A percentile compares a stretch with the other conserved stretches of the same genome.
Conservation (phyloP, 768 basidiomycete genomes). For the Infundibulicybe gibba region DNA sequence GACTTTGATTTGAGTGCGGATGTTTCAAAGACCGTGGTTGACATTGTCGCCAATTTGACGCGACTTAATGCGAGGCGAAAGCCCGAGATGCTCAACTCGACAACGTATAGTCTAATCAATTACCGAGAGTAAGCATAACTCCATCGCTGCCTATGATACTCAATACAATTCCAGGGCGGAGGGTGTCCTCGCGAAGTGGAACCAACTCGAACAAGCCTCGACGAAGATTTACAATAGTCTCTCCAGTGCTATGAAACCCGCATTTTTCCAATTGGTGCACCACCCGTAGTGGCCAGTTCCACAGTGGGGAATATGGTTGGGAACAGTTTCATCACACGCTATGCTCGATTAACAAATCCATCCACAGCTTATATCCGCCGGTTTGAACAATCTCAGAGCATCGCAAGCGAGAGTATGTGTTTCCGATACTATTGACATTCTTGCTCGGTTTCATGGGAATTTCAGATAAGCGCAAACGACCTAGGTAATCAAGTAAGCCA, state of each 20-base stretch:
- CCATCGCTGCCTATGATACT: not conserved
- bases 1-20: constrained; percentile 50
- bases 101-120: constrained; percentile 60
- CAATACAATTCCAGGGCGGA: constrained; percentile 45
- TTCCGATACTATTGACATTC: not conserved
- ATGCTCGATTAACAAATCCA: not conserved
- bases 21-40: constrained; percentile 39
- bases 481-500: constrained; percentile 51
- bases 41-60: constrained; percentile 54
- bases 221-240: constrained; percentile 53
- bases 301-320: constrained; percentile 51
- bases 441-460: not conserved
- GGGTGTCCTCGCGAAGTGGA: constrained; percentile 47
- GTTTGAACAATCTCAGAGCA: constrained; percentile 56
- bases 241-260: constrained; percentile 39
- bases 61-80: constrained; percentile 58
- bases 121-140: constrained; percentile 58
- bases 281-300: constrained; percentile 56
- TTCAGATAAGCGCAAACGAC: constrained; percentile 50
- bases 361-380: constrained; percentile 46
- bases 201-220: constrained; percentile 41
- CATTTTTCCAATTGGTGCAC: constrained; percentile 72
- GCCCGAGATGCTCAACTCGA: constrained; percentile 60
- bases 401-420: constrained; percentile 52
- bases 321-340: not conserved